Evolutionary conservation across 441 rosid genomes (phyloP), one percentile per base, ranked within the genome.

Genomic region (Syzygium malaccense): DNA sequence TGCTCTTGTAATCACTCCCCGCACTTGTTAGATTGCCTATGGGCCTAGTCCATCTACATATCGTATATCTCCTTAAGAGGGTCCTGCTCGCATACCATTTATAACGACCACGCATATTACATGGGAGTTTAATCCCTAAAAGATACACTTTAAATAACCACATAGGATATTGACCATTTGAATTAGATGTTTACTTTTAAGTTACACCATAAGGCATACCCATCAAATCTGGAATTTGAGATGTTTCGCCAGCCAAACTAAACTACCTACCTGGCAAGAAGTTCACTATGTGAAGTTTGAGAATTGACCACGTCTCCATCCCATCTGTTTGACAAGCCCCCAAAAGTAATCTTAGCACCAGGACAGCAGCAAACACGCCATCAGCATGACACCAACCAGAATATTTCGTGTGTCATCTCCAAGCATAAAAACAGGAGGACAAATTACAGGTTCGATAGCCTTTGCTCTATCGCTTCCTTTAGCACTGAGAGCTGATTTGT

Each of bases 41-140:
- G 30, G 23, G 41, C 75, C 41, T 30, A 30, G 41, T 30, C 10
- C 41, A 30, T 64, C 15, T 30, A 64, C 0, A 1, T 8, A 30
- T 7, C 41, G 0, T 19, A 4, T 30, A 2, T 32, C 6, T 32
- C 37, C 9, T 4, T 5, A 12, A 32, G 14, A 18, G 78, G 25
- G 2, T 8, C 45, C 12, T 32, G 20, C 45, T 66, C 14, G 9
- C 0, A 8, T 66, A 17, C 2, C 25, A 66, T 32, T 66, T 32
- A 32, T 68, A 68, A 33, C 0, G 8, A 32, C 5, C 1, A 9
- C 19, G 7, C 26, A 4, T 4, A 8, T 19, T 33, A 6, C 0
- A 10, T 68, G 12, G 2, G 10, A 12, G 0, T 14, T 19, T 10
- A 68, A 26, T 14, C 45, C 26, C 2, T 10, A 2, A 68, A 33